Evolutionary conservation across 1,139 yeast genomes (phyloP).

Genomic region (Petasospora rhodanensis): DNA sequence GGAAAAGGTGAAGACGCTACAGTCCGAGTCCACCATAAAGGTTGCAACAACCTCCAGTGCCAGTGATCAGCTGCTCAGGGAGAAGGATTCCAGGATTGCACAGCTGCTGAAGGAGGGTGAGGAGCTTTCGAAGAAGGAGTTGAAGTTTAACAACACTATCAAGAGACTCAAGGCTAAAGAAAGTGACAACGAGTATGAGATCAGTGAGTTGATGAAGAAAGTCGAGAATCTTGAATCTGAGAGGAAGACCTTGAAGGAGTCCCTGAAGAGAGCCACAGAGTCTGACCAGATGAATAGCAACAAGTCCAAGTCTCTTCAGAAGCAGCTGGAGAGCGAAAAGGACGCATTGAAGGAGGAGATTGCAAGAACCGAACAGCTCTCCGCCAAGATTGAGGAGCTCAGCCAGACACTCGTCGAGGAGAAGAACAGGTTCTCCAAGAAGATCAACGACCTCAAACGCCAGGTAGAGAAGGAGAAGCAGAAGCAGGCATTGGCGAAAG

Average conservation of each 20-base stretch:
- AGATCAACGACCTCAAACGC: conserved; percentile 25
- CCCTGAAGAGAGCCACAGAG: conserved; percentile 19
- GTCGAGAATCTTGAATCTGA: conserved; percentile 35
- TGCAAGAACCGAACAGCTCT: conserved; percentile 28
- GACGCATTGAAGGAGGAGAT: conserved; percentile 35
- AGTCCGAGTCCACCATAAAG: conserved; percentile 2
- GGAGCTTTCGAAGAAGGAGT: conserved; percentile 67
- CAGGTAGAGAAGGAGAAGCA: conserved; percentile 29
- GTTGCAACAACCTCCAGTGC: conserved; percentile 12
- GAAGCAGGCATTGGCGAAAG: conserved; percentile 26
- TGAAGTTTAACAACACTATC: conserved; percentile 62
- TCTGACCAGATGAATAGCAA: conserved; percentile 26
- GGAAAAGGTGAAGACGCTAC: conserved; percentile 12
- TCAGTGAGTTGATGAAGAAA: conserved; percentile 34
- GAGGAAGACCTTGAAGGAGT: conserved; percentile 17
- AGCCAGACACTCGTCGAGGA: conserved; percentile 35
- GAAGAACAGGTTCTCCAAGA: conserved; percentile 35
- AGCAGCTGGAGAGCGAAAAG: conserved; percentile 37
- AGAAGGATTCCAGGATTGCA: conserved; percentile 31
- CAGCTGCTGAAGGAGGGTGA: conserved; percentile 78
- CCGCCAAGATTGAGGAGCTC: conserved; percentile 39
- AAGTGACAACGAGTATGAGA: conserved; percentile 42
- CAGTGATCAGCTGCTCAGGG: conserved; percentile 20
- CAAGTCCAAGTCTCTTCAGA: conserved; percentile 28
- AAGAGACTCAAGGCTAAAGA: conserved; percentile 57